Percentiles rank a stretch among this genome's conserved stretches.
phyloP scores from a whole-genome alignment of 2,329 filamentous ascomycete genomes.

The Penicillium sumatraense region DNA sequence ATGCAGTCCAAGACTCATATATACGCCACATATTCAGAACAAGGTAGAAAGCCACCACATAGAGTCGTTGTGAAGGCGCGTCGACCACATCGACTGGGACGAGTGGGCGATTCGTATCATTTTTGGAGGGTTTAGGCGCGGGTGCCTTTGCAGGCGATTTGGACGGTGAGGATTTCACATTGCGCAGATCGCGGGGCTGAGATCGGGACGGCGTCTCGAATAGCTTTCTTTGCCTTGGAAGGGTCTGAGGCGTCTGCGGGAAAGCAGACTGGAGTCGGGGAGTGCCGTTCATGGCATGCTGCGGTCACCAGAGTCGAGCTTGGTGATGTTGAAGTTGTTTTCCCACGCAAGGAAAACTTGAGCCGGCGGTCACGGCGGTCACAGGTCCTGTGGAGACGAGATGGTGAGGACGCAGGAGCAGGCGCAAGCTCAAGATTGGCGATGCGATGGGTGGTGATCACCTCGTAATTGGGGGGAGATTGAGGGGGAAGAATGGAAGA shows the following conservation, averaged over 20 bases:
- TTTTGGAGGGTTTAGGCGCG: conserved; percentile 21
- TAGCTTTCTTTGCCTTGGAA: conserved; percentile 40
- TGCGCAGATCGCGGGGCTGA: conserved; percentile 16
- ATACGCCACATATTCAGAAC: conserved; percentile 79
- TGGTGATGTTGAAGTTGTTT: conserved; percentile 7
- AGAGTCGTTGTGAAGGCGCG: conserved; percentile 87
- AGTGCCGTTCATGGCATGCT: conserved; percentile 80
- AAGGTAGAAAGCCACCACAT: conserved; percentile 79
- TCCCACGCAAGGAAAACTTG: conserved; percentile 1
- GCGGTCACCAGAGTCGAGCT: conserved; percentile 30
- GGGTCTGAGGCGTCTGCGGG: conserved; percentile 71
- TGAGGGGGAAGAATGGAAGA: conserved; percentile 7
- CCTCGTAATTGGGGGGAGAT: background rate
- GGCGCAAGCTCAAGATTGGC: background rate
- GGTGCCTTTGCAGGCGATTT: conserved; percentile 27
- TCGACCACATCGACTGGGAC: conserved; percentile 84
- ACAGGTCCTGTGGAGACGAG: background rate
- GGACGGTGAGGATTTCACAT: conserved; percentile 27
- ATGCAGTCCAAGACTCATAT: conserved; percentile 81
- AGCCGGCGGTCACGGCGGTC: background rate
- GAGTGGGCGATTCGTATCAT: conserved; percentile 60
- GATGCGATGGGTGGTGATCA: background rate
- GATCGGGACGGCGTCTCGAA: conserved; percentile 34
- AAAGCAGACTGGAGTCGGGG: conserved; percentile 82
- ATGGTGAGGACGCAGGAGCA: background rate